Evolutionary conservation across 2,329 filamentous ascomycete genomes (phyloP).

Genomic region (Colletotrichum cuscutae): DNA sequence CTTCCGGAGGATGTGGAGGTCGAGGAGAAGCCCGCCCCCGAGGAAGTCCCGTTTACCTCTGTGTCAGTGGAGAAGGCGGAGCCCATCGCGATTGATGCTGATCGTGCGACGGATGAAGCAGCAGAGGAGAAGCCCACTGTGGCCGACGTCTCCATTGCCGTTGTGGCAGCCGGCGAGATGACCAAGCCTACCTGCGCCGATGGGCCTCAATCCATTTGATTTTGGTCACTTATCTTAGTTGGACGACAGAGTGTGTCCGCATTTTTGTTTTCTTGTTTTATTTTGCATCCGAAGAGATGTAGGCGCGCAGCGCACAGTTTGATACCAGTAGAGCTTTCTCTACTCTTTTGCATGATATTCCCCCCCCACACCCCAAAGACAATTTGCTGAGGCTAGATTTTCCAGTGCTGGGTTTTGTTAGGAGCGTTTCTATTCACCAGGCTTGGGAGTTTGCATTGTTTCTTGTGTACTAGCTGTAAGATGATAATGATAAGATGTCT

Average conservation of each 20-base stretch:
- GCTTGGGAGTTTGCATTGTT: conserved; percentile 2
- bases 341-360: neutral
- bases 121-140: too few relatives aligned
- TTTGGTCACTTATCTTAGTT: neutral
- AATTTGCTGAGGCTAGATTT: neutral
- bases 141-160: too few relatives aligned
- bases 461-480: neutral
- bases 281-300: conserved; percentile 10
- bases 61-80: neutral
- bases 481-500: conserved; percentile 21
- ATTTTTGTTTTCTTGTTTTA: neutral
- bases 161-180: too few relatives aligned
- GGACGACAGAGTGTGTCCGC: neutral
- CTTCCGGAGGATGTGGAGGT: neutral
- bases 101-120: too few relatives aligned
- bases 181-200: neutral
- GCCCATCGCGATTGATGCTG: too few relatives aligned
- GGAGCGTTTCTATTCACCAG: neutral
- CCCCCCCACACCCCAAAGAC: neutral
- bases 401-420: neutral
- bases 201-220: neutral
- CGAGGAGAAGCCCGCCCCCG: conserved; percentile 10
- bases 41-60: conserved; percentile 4
- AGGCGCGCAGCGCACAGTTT: neutral
- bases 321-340: neutral